Evolutionary conservation across 2,329 filamentous ascomycete species (phyloP), one percentile per base, ranked within the genome.

Genomic region (Didymella sp.): DNA sequence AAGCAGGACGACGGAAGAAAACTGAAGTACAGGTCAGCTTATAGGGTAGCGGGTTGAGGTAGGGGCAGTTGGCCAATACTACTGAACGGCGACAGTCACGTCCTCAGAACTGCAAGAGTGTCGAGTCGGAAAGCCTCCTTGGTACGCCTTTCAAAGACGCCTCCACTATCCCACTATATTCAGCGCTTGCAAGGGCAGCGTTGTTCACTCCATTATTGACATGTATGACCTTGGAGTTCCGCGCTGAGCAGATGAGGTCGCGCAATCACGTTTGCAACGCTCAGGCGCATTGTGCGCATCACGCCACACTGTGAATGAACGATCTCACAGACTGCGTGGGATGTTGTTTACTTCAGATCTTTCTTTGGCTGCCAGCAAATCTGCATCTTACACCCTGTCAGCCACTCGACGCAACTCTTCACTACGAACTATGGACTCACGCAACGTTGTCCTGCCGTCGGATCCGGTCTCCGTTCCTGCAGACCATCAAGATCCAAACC

Each of bases 1-100:
- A 15, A 9, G 35, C 21, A 57, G 54, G 54, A 52, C 30, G 54
- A 57, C 22, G 54, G 54, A 8, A 52, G 54, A 24, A 52, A 40
- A 13, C 31, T 57, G 22, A 57, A 15, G 25, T 57, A 57, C n/a
- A 52, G 38, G n/a, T 31, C 43, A 4, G 6, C n/a, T n/a, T 11
- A 35, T 19, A 27, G 46, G 8, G 15, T 17, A 6, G 22, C 13
- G 6, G 15, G 30, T n/a, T 54, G 51, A 54, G 4, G 11, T 1
- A 38, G 9, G 35, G 28, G 12, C 19, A 9, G 19, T 15, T 17
- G 27, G 15, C 13, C 27, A 28, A 19, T 4, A 12, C 15, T 21
- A 6, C 25, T 9, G 25, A 27, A 27, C 9, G 9, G 5, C 25
- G 25, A 9, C 5, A 27, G 8, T 37, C 33, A 12, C 33, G 17